Evolutionary conservation across 73 alveolate genomes (phyloP).

Genomic region (Paramecium bursaria): DNA sequence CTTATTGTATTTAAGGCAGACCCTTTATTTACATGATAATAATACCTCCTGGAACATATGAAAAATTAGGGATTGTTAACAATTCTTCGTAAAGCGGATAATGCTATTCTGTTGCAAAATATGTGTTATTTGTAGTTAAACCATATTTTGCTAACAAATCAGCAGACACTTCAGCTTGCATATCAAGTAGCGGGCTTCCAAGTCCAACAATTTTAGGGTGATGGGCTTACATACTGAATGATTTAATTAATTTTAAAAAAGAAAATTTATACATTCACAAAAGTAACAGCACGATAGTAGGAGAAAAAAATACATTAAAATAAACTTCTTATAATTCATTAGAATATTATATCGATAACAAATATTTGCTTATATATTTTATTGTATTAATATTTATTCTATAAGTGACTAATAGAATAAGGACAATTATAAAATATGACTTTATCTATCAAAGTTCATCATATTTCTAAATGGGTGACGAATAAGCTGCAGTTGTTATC

Average conservation of each 20-base stretch:
- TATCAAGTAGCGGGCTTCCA: constrained; percentile 53
- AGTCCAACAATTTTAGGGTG: constrained; percentile 33
- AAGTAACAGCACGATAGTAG: no score
- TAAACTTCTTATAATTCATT: no score
- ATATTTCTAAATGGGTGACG: constrained; percentile 49
- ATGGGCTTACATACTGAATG: no score
- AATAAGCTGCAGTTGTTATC: constrained; percentile 67
- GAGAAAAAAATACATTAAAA: no score
- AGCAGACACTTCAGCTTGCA: constrained; percentile 33
- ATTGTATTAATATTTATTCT: no score
- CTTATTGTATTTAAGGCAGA: constrained; percentile 52
- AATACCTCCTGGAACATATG: constrained; percentile 57
- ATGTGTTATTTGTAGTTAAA: constrained; percentile 25
- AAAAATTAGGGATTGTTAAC: constrained; percentile 20
- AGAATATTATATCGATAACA: no score
- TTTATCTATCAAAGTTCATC: no score
- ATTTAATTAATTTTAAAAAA: no score
- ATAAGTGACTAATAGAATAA: no score
- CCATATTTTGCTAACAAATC: constrained; percentile 31
- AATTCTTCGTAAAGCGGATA: constrained; percentile 32
- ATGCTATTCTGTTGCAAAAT: constrained; percentile 45
- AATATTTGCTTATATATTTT: no score
- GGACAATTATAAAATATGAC: no score
- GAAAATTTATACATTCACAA: no score
- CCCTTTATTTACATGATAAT: neutral